A percentile compares a stretch with the other conserved stretches of the same genome.
Evolutionary conservation across 2,329 filamentous ascomycete genomes (phyloP).

Genomic region (Elsinoe perseae): DNA sequence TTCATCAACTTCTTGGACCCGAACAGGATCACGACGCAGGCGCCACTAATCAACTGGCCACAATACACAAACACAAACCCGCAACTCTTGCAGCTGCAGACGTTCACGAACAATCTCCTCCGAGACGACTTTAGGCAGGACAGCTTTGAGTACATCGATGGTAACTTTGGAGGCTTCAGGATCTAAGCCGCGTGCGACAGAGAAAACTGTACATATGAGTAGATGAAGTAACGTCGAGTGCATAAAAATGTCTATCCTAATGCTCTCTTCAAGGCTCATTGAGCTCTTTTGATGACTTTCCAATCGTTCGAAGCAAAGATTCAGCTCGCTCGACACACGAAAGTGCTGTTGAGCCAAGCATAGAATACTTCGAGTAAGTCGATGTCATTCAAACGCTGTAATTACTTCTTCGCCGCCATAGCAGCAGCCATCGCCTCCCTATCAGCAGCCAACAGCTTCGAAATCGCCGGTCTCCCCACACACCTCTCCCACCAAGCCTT

Average conservation of each 20-base stretch:
- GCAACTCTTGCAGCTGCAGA: conserved; percentile 46
- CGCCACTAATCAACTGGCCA: conserved; percentile 4
- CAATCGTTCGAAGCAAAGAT: no score
- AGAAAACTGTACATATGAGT: neutral
- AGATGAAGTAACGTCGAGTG: neutral
- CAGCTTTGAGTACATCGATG: conserved; percentile 37
- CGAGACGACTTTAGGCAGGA: conserved; percentile 44
- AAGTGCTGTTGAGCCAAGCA: no score
- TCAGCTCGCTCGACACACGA: no score
- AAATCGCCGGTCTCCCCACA: neutral
- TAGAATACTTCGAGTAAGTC: no score
- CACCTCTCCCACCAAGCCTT: neutral
- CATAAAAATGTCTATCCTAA: no score
- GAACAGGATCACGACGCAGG: conserved; percentile 12
- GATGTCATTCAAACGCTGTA: no score
- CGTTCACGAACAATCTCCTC: conserved; percentile 32
- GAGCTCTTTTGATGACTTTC: no score
- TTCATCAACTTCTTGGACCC: conserved; percentile 61
- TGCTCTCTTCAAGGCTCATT: no score
- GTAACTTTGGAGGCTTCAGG: conserved; percentile 22
- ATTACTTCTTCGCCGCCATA: neutral
- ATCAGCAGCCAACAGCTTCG: neutral
- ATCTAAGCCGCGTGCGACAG: conserved; percentile 12
- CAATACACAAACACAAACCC: conserved; percentile 28
- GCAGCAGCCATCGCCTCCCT: neutral